Evolutionary conservation across 2,329 filamentous ascomycete species (phyloP).

Genomic region (Fusarium protoensiforme): DNA sequence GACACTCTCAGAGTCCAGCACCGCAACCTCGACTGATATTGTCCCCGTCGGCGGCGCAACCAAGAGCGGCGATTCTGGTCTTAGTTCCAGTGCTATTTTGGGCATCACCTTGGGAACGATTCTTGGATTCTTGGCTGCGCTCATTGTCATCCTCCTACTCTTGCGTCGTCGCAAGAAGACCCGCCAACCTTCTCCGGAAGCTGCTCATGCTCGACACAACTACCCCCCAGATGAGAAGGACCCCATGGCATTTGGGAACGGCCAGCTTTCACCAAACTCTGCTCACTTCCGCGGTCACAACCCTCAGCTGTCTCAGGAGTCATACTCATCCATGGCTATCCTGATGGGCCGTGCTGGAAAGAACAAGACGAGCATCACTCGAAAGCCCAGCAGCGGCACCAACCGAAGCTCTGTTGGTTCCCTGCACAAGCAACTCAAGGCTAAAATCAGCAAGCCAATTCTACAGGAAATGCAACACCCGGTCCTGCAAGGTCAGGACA

Average conservation of each 20-base stretch:
- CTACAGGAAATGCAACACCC: constrained; percentile 55
- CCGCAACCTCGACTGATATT: constrained; percentile 38
- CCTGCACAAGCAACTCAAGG: constrained; percentile 72
- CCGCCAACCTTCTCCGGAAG: constrained; percentile 50
- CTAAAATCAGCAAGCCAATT: constrained; percentile 70
- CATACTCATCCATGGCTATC: constrained; percentile 73
- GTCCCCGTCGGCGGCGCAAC: constrained; percentile 43
- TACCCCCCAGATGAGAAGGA: constrained; percentile 67
- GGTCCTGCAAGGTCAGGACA: constrained; percentile 51
- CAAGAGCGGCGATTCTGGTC: constrained; percentile 44
- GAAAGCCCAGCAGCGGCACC: constrained; percentile 68
- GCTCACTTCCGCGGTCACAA: constrained; percentile 63
- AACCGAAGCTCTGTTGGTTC: constrained; percentile 61
- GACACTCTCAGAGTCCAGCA: constrained; percentile 37
- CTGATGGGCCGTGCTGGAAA: constrained; percentile 70
- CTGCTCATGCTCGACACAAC: constrained; percentile 55
- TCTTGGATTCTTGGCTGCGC: constrained; percentile 75
- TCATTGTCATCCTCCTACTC: constrained; percentile 78
- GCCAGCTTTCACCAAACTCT: constrained; percentile 49
- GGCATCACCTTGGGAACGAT: constrained; percentile 87
- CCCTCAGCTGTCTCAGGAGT: constrained; percentile 64
- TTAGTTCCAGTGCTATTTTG: constrained; percentile 69
- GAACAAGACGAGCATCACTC: constrained; percentile 58
- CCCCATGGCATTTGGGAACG: constrained; percentile 59
- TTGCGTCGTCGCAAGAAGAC: constrained; percentile 60